Base-by-base conservation (phyloP, 2,329 filamentous ascomycete genomes). In the Aphanocladium album region DNA sequence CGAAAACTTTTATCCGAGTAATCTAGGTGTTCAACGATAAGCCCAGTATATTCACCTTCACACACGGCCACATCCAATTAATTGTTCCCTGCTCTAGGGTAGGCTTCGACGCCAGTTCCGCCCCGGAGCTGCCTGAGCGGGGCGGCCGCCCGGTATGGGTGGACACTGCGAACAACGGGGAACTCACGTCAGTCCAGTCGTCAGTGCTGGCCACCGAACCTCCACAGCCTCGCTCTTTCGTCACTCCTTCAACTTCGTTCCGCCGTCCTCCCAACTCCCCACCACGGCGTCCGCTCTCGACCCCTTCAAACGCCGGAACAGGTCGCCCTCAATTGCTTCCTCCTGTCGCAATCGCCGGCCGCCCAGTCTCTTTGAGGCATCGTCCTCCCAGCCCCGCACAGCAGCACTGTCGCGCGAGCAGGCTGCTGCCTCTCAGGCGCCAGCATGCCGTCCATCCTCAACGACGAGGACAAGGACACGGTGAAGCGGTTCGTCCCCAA, bases 401-500 rank as follows among this genome's bases (percentile, higher is more conserved):
- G 45, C 53, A 30, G 35, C 30, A 30, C 55, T 57, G 45, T 57
- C 55, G 55, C 55, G 49, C 57, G 49, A 53, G 57, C 57, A 60
- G 57, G 39, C 49, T 52, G 30, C 19, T 17, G 49, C 47, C 47
- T 23, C 49, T 19, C 21, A 39, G 33, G 37, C 57, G 49, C 49
- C 72, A 76, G 68, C 65, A 85, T 85, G 83, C 83, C 83, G 69
- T 84, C 83, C 46, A 82, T 96, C 66, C 85, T 99, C 61, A 90
- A 83, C 73, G 93, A 97, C 71, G 89, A 93, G 70, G 95, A 99
- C 80, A 97, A 96, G 83, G 90, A 96, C 78, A 96, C 88, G 63
- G 93, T 99, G 76, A 96, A 96, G 80, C 89, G 95, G 73, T 89
- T 89, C 68, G 91, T 99, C 59, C 93, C 95, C 64, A 97, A 96